Evolutionary conservation across 2,329 filamentous ascomycete species (phyloP).

Genomic region (Colletotrichum neosansevieriae): DNA sequence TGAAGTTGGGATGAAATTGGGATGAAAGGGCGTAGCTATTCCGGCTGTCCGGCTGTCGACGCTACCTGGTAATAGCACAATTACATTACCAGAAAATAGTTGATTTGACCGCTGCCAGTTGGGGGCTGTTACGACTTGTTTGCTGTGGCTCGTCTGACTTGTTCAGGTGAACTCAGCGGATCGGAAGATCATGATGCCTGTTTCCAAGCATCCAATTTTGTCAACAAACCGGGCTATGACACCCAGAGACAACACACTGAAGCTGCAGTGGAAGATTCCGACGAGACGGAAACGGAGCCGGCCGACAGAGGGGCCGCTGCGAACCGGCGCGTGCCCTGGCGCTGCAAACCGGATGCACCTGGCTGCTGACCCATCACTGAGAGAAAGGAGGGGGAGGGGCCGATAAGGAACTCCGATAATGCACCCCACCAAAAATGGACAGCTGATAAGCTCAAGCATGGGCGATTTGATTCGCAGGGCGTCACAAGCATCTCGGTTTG

Average conservation of each 20-base stretch:
- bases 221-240: not conserved
- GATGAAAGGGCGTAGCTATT: not conserved
- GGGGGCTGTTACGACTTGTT: too few species aligned
- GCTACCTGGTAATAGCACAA: too few species aligned
- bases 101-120: too few species aligned
- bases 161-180: too few species aligned
- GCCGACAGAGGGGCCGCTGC: conserved; percentile 30
- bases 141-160: too few species aligned
- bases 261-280: conserved; percentile 32
- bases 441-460: conserved; percentile 34
- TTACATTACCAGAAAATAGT: too few species aligned
- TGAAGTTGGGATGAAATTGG: too few species aligned
- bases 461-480: conserved; percentile 27
- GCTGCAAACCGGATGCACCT: not conserved
- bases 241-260: too few species aligned
- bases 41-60: rapidly evolving
- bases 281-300: conserved; percentile 33
- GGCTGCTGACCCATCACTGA: not conserved
- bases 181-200: too few species aligned
- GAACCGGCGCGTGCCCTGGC: conserved; percentile 15
- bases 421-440: conserved; percentile 27
- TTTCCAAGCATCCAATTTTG: too few species aligned
- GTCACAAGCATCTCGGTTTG: not conserved
- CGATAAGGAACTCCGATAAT: conserved; percentile 28
- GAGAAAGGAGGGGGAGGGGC: conserved; percentile 16